A percentile compares a stretch with the other conserved stretches of the same genome.
phyloP scores from a whole-genome alignment of 1,139 yeast genomes.

The Nakaseomyces uthaithaninus region DNA sequence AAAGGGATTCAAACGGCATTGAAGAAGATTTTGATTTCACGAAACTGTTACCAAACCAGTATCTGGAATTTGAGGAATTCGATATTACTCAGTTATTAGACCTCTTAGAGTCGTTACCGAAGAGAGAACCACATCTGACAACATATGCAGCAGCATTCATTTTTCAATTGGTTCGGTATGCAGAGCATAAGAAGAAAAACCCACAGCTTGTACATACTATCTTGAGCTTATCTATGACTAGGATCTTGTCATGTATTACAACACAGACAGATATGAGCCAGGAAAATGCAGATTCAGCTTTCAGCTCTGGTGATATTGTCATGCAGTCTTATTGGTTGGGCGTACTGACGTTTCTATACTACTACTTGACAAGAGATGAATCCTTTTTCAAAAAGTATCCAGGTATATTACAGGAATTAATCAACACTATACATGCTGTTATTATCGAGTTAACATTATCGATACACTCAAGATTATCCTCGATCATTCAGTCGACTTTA shows the following conservation, averaged over 20 bases:
- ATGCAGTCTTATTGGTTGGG: conserved; percentile 67
- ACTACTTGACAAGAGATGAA: conserved; percentile 50
- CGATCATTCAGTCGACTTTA: conserved; percentile 54
- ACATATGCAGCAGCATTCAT: conserved; percentile 60
- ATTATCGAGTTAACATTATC: conserved; percentile 58
- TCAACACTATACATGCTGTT: conserved; percentile 51
- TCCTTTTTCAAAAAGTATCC: conserved; percentile 49
- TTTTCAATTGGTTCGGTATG: conserved; percentile 59
- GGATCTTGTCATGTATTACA: conserved; percentile 51
- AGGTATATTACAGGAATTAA: conserved; percentile 49
- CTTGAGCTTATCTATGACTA: conserved; percentile 43
- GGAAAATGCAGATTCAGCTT: conserved; percentile 27
- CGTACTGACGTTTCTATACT: conserved; percentile 56
- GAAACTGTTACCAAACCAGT: conserved; percentile 31
- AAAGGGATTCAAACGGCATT: neutral
- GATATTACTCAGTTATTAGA: conserved; percentile 58
- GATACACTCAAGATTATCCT: conserved; percentile 50
- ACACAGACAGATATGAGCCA: conserved; percentile 26
- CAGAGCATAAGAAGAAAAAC: conserved; percentile 49
- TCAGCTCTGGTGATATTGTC: conserved; percentile 50
- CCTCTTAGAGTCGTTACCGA: conserved; percentile 43
- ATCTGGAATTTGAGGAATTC: conserved; percentile 53
- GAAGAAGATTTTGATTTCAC: conserved; percentile 28
- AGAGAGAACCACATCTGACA: conserved; percentile 43
- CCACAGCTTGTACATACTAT: conserved; percentile 44